Evolutionary conservation across 148 eudicot species (phyloP), one percentile per base, ranked within the genome.

Genomic region (Suaeda aralocaspica): DNA sequence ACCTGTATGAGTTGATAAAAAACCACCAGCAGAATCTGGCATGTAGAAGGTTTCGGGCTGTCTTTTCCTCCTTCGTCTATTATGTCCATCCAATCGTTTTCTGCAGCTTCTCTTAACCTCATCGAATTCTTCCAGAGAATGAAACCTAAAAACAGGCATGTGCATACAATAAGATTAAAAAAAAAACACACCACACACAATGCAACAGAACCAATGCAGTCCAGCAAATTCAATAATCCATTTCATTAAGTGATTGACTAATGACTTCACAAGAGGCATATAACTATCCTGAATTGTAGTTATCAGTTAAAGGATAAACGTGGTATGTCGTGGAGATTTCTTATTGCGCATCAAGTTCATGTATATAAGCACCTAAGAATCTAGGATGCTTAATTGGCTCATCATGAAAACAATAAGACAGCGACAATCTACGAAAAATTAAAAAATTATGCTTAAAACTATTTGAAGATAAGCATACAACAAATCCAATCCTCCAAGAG

Each of bases 31-130:
- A 31, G 84, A 66, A 64, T 57, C 69, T 46, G 64, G 21, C 64
- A 70, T 45, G 66, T 70, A 71, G 28, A 76, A 39, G 41, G 76
- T 51, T 73, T 78, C 88, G 39, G 84, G 75, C 44, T 79, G 84
- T 42, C 81, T 70, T 69, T 82, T 85, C 59, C 88, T 80, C 21
- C 88, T 57, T 51, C 88, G 86, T 18, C 82, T 78, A 78, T 85
- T 85, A 73, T 85, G 86, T 60, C 84, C 86, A 16, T 82, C 88
- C 60, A 85, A 77, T 29, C 88, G 82, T 52, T 82, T 85, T 59
- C 88, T 79, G 66, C 88, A 85, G 76, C 88, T 85, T 67, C 88
- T 76, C 69, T 85, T 85, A 9, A 66, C 75, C 59, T 82, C 86
- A 51, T 85, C 88, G 41, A 85, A 85, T 70, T 85, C 86, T 59